A percentile compares a stretch with the other conserved stretches of the same genome.
Conservation (phyloP, 2,329 filamentous ascomycete genomes). For the Colletotrichum destructivum region DNA sequence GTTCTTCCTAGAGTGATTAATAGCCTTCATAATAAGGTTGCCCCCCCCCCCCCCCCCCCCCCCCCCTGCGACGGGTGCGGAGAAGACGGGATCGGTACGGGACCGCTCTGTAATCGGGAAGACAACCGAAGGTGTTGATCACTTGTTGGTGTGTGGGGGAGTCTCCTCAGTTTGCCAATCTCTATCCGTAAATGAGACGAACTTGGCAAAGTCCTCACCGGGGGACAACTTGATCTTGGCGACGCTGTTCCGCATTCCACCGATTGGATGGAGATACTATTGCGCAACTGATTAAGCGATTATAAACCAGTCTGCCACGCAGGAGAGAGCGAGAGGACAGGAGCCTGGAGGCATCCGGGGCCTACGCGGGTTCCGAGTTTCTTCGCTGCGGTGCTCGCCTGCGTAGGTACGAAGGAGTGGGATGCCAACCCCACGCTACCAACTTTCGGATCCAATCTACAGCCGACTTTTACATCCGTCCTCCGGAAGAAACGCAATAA, state of each 20-base stretch:
- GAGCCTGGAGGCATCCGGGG: background rate
- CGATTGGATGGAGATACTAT: conserved; percentile 38
- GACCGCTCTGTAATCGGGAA: conserved; percentile 12
- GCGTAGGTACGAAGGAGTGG: background rate
- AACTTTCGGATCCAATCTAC: background rate
- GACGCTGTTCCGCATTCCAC: conserved; percentile 13
- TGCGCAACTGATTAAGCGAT: conserved; percentile 29
- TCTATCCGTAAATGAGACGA: conserved; percentile 19
- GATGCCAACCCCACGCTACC: background rate
- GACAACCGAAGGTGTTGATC: conserved; percentile 11
- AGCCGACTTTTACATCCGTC: background rate
- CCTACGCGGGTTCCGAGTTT: background rate
- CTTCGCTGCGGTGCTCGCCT: background rate
- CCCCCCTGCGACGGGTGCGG: background rate
- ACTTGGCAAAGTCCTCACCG: conserved; percentile 5
- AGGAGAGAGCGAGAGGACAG: background rate
- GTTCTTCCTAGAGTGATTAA: background rate
- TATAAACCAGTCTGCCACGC: conserved; percentile 14
- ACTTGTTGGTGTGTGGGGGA: background rate
- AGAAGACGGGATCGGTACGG: background rate
- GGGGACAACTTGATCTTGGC: conserved; percentile 8
- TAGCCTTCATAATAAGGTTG: conserved; percentile 38
- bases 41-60: no score
- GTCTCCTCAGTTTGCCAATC: conserved; percentile 9
- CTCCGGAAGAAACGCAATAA: no score